Evolutionary conservation across 306 rosid genomes (phyloP).

Genomic region (Cicer judaicum): DNA sequence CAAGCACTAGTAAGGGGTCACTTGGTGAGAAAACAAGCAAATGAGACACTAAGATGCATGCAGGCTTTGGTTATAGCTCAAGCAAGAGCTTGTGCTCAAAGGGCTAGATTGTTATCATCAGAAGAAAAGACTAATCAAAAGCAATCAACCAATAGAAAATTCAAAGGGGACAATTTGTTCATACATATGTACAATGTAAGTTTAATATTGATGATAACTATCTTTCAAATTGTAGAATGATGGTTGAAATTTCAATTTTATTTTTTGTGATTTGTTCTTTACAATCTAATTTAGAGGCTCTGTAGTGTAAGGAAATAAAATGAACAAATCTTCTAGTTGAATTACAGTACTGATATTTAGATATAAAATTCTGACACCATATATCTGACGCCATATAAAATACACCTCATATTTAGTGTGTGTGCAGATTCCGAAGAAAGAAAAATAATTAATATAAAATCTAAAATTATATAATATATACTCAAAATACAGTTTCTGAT

Average conservation of each 20-base stretch:
- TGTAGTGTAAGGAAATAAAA: not conserved
- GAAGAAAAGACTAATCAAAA: conserved; percentile 55
- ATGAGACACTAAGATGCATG: conserved; percentile 77
- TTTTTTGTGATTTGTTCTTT: conserved; percentile 9
- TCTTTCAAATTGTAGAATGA: conserved; percentile 33
- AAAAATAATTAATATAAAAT: too few relatives aligned
- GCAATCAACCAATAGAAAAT: conserved; percentile 58
- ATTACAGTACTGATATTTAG: not conserved
- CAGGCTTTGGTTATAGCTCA: conserved; percentile 90
- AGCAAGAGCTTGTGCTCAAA: conserved; percentile 83
- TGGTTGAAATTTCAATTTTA: conserved; percentile 1
- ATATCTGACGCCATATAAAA: too few relatives aligned
- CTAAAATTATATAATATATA: too few relatives aligned
- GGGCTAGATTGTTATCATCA: conserved; percentile 58
- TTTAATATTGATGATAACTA: conserved; percentile 14
- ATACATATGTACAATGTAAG: conserved; percentile 66
- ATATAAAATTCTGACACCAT: too few relatives aligned
- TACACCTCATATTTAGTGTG: too few relatives aligned
- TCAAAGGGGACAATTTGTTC: conserved; percentile 51
- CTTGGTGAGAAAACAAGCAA: conserved; percentile 82
- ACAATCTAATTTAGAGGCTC: conserved; percentile 6
- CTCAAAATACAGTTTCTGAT: too few relatives aligned
- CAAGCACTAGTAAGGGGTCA: conserved; percentile 95
- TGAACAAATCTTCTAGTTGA: not conserved
- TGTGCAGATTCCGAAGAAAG: too few relatives aligned